Evolutionary conservation across 2,329 filamentous ascomycete species (phyloP), one percentile per base, ranked within the genome.

Genomic region (Fusarium sp.): DNA sequence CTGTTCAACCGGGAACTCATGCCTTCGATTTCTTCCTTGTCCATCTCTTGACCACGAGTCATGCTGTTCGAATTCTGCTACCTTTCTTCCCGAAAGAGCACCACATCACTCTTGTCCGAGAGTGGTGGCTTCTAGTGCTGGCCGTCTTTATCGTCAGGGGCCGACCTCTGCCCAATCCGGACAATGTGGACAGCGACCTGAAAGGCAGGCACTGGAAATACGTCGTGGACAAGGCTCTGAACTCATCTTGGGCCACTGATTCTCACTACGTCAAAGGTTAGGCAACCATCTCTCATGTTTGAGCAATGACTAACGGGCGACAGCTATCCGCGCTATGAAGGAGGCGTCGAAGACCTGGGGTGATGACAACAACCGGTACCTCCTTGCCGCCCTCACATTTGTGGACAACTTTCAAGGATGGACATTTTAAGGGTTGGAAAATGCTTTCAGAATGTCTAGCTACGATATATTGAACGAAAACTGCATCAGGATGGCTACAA

Each of bases 71-170:
- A n/a, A 90, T 97, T 27, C 83, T 99, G 6, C 86, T 99, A 4
- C 94, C 97, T 0, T 82, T 94, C 38, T 85, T 98, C 13, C 95
- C 95, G 0, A 83, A 88, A 16, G 90, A 91, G 78, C 92, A 92
- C 77, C 96, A 98, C 76, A 81, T 95, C 54, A 85, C 86, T 25
- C 85, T 99, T 6, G 87, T 98, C 10, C 88, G 93, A 42, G 92
- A 97, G 81, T 98, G 97, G 95, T 98, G 95, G 94, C 85, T 99
- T 6, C 89, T 98, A 47, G 91, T 93, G 1, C 82, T 98, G 47
- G 89, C 91, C 0, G 89, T 95, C 13, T 98, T 97, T 80, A 90
- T 98, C 63, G 85, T 91, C 3, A 92, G 94, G 78, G 84, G 93
- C 29, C 88, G 96, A 22, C 97, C 95, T 1, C 85, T 87, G 67